Base-by-base conservation (phyloP, 164 flowering plant genomes). In the Akebia trifoliata region DNA sequence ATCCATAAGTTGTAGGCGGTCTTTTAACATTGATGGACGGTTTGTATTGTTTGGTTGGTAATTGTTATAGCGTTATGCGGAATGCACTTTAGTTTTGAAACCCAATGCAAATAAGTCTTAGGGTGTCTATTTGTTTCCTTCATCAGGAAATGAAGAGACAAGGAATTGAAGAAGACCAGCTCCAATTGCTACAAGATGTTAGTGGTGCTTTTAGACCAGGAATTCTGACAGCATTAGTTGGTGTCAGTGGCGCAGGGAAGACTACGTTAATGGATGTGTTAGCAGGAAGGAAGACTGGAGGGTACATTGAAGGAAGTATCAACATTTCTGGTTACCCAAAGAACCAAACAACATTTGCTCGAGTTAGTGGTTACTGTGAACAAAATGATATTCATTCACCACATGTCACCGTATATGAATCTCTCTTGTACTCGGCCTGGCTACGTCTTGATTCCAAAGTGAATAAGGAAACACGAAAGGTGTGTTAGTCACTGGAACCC, bases 321-420 rank as follows among this genome's bases (percentile, higher is more conserved):
- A 34, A 15, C 29, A 52, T 52, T 11, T 6, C 56, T 34, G 56
- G 56, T 12, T 52, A 17, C 56, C 56, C 56, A 18, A 52, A 52
- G 35, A 35, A 52, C 10, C 56, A 52, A 52, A 42, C 21, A 29
- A 52, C 56, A 8, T 52, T 52, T 52, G 56, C 56, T 48, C 75
- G 82, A 8, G 60, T 78, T 12, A 68, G 73, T n/a, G 29, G 51
- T 26, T 49, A 49, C 32, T 49, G 53, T 25, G 53, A 49, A 49
- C 53, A 49, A 26, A 28, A 49, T 28, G 34, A 49, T 28, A 49
- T 49, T 3, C 53, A 49, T 49, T 49, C 53, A 25, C 53, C 53
- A 12, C 12, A 29, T 25, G 53, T 49, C 31, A 49, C 53, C 28
- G 34, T 49, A 10, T 28, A 49, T 25, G 53, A 49, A 18, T 49